phyloP scores from a whole-genome alignment of 2,329 filamentous ascomycete genomes.

The Aspergillus aculeatus region DNA sequence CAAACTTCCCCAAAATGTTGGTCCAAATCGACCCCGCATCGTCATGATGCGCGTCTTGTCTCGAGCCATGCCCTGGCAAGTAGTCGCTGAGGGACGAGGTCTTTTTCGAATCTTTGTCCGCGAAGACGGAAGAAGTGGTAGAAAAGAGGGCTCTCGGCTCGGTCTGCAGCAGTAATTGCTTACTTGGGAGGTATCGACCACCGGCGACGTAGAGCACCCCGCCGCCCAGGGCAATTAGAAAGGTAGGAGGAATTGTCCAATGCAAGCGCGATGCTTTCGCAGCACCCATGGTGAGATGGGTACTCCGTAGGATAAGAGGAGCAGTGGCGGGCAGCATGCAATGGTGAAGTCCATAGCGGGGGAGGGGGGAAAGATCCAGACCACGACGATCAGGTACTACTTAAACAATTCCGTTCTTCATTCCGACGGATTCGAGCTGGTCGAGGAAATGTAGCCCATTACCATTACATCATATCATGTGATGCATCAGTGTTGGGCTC shows the following conservation, averaged over 20 bases:
- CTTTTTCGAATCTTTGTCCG: constrained; percentile 15
- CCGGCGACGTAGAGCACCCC: constrained; percentile 27
- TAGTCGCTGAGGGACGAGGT: neutral
- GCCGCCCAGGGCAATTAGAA: constrained; percentile 29
- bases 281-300: constrained; percentile 35
- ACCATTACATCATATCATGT: constrained; percentile 34
- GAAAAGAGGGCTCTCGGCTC: constrained; percentile 27
- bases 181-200: constrained; percentile 26
- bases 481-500: neutral
- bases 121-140: constrained; percentile 17
- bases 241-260: constrained; percentile 38
- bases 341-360: constrained; percentile 12
- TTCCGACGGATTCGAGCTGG: constrained; percentile 1
- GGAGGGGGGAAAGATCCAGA: constrained; percentile 11
- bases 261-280: constrained; percentile 32
- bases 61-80: constrained; percentile 8
- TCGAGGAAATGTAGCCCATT: constrained; percentile 15
- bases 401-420: neutral
- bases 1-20: constrained; percentile 52
- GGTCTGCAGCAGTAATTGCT: constrained; percentile 16
- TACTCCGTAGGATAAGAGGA: constrained; percentile 20
- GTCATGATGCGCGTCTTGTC: constrained; percentile 17
- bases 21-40: constrained; percentile 44
- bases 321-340: constrained; percentile 23
- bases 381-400: constrained; percentile 16